Base-by-base conservation (phyloP, 345 rosid species). In the Melaleuca quinquenervia region DNA sequence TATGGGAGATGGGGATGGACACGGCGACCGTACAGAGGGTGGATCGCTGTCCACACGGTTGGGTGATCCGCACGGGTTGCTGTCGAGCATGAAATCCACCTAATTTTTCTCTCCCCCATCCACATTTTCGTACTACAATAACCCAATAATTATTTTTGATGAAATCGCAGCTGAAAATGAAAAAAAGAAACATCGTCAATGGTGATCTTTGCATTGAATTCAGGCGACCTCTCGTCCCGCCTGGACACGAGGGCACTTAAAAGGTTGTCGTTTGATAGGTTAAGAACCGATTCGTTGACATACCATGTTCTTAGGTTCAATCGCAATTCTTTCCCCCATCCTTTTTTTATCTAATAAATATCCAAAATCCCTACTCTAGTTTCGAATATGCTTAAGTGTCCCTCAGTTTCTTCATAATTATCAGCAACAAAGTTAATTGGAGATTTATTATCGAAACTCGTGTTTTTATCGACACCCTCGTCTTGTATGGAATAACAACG, bases 21-120 rank as follows among this genome's bases (percentile, higher is more conserved):
- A 48, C 53, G 58, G 8, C 6, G 51, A 70, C 84, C 74, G 84
- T 82, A 51, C 45, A 41, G 24, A 13, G 9, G 58, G 24, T 60
- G 86, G 85, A 86, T 90, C 90, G 90, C 87, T 85, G 88, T 89
- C 91, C 91, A 86, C 91, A 90, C 90, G 91, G 75, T 84, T 83
- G 89, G 78, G n/a, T 48, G n/a, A n/a, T 62, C 22, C n/a, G 26
- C 26, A 70, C 9, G 78, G 45, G 78, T 15, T 70, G 78, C 48
- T 36, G 48, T 70, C 78, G 12, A 36, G 20, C 78, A 21, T 70
- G 48, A 70, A 36, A 36, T 70, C 78, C 78, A 18, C 78, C 80
- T 70, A 36, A 36, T 70, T 70, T 70, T 58, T 11, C 48, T 21
- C 18, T 70, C 48, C 36, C 48, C 9, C 24, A 1, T 48, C 26